Conservation (phyloP, 164 flowering plant genomes). For the Cinnamomum micranthum region DNA sequence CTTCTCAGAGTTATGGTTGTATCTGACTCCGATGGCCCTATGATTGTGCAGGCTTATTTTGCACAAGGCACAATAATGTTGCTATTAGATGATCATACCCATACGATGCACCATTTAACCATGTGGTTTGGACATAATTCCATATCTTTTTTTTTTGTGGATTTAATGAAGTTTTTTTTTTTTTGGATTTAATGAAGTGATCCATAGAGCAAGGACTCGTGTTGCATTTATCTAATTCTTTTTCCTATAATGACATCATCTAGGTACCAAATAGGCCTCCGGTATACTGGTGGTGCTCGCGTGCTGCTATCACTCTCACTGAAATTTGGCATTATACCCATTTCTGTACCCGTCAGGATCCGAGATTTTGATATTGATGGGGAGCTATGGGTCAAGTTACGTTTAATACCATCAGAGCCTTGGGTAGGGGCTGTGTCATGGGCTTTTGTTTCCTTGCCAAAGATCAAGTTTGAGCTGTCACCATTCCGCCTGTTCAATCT, state of each 20-base stretch:
- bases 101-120: background rate
- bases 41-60: background rate
- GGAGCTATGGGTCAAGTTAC: constrained; percentile 94
- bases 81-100: background rate
- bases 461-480: constrained; percentile 79
- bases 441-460: constrained; percentile 98
- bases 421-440: constrained; percentile 93
- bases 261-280: constrained; percentile 93
- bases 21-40: background rate
- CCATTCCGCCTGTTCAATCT: constrained; percentile 94
- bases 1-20: too few relatives aligned
- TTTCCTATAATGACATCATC: constrained; percentile 9
- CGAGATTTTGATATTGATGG: constrained; percentile 97
- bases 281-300: constrained; percentile 95
- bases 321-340: constrained; percentile 75
- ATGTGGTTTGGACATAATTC: background rate
- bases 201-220: background rate
- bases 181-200: background rate
- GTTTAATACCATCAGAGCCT: constrained; percentile 88
- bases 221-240: constrained; percentile 1
- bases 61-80: background rate
- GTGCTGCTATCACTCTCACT: constrained; percentile 78
- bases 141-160: background rate
- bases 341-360: constrained; percentile 79
- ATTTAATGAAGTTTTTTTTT: too few relatives aligned